Evolutionary conservation across 2,329 filamentous ascomycete genomes (phyloP), one percentile per base, ranked within the genome.

Genomic region (Fusarium hostae): DNA sequence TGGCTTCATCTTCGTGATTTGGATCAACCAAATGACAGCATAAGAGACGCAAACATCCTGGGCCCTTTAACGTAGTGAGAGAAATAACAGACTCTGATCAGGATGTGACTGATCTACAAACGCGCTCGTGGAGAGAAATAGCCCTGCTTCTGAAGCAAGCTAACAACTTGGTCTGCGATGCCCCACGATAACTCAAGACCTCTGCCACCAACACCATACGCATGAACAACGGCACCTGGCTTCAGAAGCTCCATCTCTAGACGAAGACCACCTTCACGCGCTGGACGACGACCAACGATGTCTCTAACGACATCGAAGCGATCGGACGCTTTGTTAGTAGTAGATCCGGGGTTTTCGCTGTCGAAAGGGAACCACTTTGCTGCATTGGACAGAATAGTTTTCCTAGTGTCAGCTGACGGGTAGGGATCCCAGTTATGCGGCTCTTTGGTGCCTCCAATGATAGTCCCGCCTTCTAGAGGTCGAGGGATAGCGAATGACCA

Each of bases 401-500:
- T 18, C 5, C 41, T 10, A 10, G 41, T 47, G 3, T 59, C 28
- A 3, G 41, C 0, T 8, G 52, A 62, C 24, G 59, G 52, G 1
- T 47, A 34, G 8, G 59, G 59, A 8, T 59, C 7, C 59, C 59
- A 62, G 1, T 62, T 20, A 6, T 40, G 15, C 0, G 52, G 41
- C 6, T 62, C 52, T 16, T 62, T 62, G 34, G 59, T 59, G 3
- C 59, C 59, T 5, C 59, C 59, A 8, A 62, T 48, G 13, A 62
- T 59, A 9, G 59, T 62, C 0, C 59, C 59, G 5, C 59, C 59
- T n/a, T 62, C 50, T 15, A 59, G 13, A 8, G 59, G 59, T 7
- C 59, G 52, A 8, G 59, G 52, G 28, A 62, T 62, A 34, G 59
- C 59, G 28, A 62, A 62, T 1, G 59, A 62, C 59, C 59, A 62